A percentile compares a stretch with the other conserved stretches of the same genome.
Conservation (phyloP, 169 alveolate genomes). For the Cytauxzoon felis region DNA sequence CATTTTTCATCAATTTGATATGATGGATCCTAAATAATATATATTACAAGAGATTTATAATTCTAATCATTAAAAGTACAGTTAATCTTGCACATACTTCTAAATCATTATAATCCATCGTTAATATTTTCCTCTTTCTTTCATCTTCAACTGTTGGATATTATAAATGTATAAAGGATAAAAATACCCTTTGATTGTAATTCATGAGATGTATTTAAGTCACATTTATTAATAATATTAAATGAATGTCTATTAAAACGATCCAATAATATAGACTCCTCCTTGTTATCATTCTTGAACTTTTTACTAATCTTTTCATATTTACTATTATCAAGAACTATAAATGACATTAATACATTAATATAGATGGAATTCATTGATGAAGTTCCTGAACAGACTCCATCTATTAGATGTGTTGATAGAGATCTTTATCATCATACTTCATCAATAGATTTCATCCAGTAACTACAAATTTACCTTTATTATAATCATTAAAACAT, state of each 20-base stretch:
- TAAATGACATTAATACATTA: too few species aligned
- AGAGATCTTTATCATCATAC: too few species aligned
- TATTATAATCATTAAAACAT: constrained; percentile 12
- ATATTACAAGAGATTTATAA: not conserved
- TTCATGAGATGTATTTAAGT: not conserved
- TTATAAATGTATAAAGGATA: not conserved
- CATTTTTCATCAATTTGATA: constrained; percentile 31
- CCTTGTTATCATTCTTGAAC: too few species aligned
- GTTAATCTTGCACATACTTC: not conserved
- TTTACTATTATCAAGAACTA: too few species aligned
- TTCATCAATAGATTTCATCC: not conserved
- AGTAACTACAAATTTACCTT: constrained; percentile 10
- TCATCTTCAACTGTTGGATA: constrained; percentile 24
- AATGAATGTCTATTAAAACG: constrained; percentile 50
- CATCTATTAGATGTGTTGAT: too few species aligned
- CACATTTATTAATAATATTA: constrained; percentile 21
- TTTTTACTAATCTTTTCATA: too few species aligned
- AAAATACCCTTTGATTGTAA: constrained; percentile 33
- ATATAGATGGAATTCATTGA: too few species aligned
- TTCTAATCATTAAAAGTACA: not conserved
- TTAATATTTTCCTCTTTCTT: constrained; percentile 48
- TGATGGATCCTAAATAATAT: too few species aligned
- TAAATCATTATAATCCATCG: constrained; percentile 19
- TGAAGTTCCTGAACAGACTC: too few species aligned
- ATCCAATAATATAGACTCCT: constrained; percentile 21